Evolutionary conservation across 176 grass and related monocot species (phyloP), one percentile per base, ranked within the genome.

Genomic region (Bromus sterilis): DNA sequence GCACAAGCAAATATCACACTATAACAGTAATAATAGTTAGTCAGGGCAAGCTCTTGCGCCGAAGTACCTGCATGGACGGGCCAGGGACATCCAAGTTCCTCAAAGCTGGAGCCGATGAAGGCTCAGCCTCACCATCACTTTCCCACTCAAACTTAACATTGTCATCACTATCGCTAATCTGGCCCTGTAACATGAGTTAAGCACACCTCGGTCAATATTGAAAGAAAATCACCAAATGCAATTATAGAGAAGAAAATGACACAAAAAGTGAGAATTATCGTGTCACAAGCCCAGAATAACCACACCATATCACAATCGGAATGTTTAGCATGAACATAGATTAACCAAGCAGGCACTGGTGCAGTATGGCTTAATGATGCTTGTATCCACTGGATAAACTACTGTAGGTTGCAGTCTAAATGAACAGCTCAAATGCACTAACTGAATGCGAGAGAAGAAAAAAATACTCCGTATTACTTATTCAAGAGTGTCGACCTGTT

Each of bases 131-230:
- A 11, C 33, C 63, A 4, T 89, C 84, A 36, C 57, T 85, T 1
- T 71, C 69, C 86, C 84, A 89, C 7, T 80, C 78, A 11, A 92
- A 69, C 31, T 56, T 74, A 23, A 75, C 66, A 55, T 33, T 69
- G 20, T 79, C 77, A 49, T 85, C 85, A 13, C 81, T 85, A 25
- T 84, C 91, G 10, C 83, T 84, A 42, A 75, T 30, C 75, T 74
- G 49, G 46, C 89, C 64, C 87, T 93, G 78, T 75, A 20, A 69
- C 61, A 83, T 8, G 29, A 56, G 36, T 89, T 66, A 66, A 65
- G 64, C 64, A 66, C 64, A 23, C 64, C 33, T 66, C 64, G 33
- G 35, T 41, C 55, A 67, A 66, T 39, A 59, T 9, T 13, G 21
- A 69, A 61, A 62, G 9, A 2, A 83, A 69, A 64, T 8, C 16